A percentile compares a stretch with the other conserved stretches of the same genome.
These are phyloP conservation scores for Metarhizium album DNA, from an alignment of 2,329 filamentous ascomycete genomes.

Conservation along the genomic window DNA sequence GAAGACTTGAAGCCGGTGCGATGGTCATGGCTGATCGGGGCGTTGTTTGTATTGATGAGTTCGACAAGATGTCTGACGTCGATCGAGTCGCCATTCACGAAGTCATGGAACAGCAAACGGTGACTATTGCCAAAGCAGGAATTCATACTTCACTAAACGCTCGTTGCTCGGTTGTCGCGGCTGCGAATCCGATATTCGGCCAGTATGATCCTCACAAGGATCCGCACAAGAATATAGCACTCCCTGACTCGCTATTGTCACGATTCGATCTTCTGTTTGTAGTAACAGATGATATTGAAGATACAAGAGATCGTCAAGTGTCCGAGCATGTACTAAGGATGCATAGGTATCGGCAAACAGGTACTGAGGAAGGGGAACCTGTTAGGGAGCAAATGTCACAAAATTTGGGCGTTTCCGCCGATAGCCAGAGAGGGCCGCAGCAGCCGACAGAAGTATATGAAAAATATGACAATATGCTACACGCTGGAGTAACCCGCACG, in stretches of 20 bases:
- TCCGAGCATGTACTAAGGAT: conserved; percentile 96
- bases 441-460: conserved; percentile 82
- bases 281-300: conserved; percentile 96
- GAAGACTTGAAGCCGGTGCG: conserved; percentile 88
- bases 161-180: conserved; percentile 89
- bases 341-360: conserved; percentile 89
- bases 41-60: conserved; percentile 98
- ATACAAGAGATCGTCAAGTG: conserved; percentile 77
- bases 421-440: conserved; percentile 62
- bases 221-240: conserved; percentile 94
- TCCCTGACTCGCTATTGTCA: conserved; percentile 90
- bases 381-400: conserved; percentile 82
- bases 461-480: conserved; percentile 93
- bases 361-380: conserved; percentile 86
- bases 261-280: conserved; percentile 98
- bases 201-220: conserved; percentile 99
- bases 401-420: conserved; percentile 75
- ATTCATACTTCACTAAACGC: conserved; percentile 97
- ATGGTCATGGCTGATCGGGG: conserved; percentile 97
- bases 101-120: conserved; percentile 99
- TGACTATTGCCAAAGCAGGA: conserved; percentile 96
- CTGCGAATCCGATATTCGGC: conserved; percentile 94
- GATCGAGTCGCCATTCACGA: conserved; percentile 98
- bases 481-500: conserved; percentile 75
- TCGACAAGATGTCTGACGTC: conserved; percentile 99